Evolutionary conservation across 2,329 filamentous ascomycete genomes (phyloP).

Genomic region (Cordyceps cateniannulata): DNA sequence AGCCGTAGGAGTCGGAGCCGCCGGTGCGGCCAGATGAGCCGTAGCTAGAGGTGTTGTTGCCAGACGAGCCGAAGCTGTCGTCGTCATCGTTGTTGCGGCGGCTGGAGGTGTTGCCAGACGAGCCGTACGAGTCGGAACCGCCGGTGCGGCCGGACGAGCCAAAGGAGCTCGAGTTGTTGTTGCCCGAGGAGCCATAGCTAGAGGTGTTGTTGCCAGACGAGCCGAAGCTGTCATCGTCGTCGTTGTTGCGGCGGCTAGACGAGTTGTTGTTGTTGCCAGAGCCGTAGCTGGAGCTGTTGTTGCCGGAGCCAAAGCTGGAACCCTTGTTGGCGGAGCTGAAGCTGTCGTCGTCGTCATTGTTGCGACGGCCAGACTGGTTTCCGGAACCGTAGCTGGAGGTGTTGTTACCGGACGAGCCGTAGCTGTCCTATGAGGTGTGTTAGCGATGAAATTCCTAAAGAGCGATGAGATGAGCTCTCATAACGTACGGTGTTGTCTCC

Average conservation of each 20-base stretch:
- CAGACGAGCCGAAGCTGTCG: constrained; percentile 18
- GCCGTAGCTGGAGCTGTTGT: constrained; percentile 13
- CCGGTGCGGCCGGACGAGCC: constrained; percentile 2
- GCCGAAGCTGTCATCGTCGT: constrained; percentile 17
- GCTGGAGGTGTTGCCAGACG: constrained; percentile 19
- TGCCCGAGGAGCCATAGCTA: constrained; percentile 14
- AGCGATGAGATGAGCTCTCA: neutral
- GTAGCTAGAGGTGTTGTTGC: constrained; percentile 17
- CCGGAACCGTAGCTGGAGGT: neutral
- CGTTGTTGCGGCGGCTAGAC: constrained; percentile 15
- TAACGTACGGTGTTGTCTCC: constrained; percentile 22
- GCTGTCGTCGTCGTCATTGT: constrained; percentile 14
- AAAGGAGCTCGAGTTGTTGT: constrained; percentile 16
- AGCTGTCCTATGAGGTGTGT: constrained; percentile 10
- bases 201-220: constrained; percentile 18
- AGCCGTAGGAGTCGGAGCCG: neutral
- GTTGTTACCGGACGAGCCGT: constrained; percentile 13
- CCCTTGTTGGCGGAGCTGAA: constrained; percentile 18
- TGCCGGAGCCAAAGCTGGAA: constrained; percentile 18
- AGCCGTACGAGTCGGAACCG: constrained; percentile 13
- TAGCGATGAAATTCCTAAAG: neutral
- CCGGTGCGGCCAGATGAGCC: constrained; percentile 28
- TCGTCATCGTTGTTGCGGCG: constrained; percentile 14
- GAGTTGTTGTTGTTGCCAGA: constrained; percentile 12
- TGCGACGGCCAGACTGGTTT: constrained; percentile 15